Percentiles rank a stretch among this genome's conserved stretches.
Evolutionary conservation across 768 basidiomycete genomes (phyloP).

Genomic region (Panus rudis): DNA sequence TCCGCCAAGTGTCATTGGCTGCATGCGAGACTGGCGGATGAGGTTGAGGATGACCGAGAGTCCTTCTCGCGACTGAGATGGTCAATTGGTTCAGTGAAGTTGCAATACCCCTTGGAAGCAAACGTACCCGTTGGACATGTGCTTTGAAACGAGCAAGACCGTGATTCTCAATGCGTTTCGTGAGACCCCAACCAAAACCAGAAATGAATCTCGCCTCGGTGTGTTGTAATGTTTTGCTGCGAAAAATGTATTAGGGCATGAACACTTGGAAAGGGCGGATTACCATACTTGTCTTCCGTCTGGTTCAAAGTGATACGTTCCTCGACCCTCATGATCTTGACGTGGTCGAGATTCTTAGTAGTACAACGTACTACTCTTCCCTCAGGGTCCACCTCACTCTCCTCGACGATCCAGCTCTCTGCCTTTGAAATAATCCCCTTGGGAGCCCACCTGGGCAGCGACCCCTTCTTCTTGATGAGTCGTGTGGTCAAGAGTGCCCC

Average conservation of each 20-base stretch:
- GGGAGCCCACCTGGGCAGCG: conserved; percentile 89
- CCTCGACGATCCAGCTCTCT: conserved; percentile 92
- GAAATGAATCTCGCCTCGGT: conserved; percentile 87
- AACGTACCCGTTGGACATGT: conserved; percentile 73
- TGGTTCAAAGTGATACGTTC: conserved; percentile 73
- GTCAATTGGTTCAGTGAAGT: conserved; percentile 4
- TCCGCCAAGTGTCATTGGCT: conserved; percentile 39
- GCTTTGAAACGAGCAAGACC: conserved; percentile 81
- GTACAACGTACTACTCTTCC: conserved; percentile 69
- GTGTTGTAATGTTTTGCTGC: conserved; percentile 72
- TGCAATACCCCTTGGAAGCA: conserved; percentile 3
- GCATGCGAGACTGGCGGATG: conserved; percentile 69
- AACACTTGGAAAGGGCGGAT: neutral
- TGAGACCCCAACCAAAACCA: conserved; percentile 85
- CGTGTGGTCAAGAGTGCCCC: conserved; percentile 82
- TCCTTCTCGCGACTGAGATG: conserved; percentile 72
- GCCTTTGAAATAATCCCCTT: conserved; percentile 74
- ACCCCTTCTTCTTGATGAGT: conserved; percentile 86
- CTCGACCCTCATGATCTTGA: conserved; percentile 89
- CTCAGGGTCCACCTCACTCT: conserved; percentile 86
- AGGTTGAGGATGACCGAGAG: conserved; percentile 75
- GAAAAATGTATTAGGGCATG: neutral
- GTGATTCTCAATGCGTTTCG: conserved; percentile 80
- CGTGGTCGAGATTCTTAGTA: conserved; percentile 89
- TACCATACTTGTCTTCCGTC: conserved; percentile 57